phyloP scores from a whole-genome alignment of 805 yeast species.

The Sungouiella thailandica region DNA sequence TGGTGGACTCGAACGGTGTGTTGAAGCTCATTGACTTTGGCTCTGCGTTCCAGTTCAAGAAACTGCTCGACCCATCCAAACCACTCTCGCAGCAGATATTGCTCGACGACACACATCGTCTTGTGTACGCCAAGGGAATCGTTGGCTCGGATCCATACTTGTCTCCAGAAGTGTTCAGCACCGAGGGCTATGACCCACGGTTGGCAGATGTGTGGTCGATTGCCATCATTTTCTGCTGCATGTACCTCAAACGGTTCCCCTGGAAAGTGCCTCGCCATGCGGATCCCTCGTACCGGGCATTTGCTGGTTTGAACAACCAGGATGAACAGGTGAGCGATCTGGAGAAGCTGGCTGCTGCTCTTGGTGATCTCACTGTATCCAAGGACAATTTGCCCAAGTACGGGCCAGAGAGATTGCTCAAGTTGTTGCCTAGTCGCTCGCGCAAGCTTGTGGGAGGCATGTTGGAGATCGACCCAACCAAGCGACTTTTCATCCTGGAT shows the following conservation, averaged over 20 bases:
- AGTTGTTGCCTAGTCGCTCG: slow-evolving; percentile 65
- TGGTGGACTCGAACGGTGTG: slow-evolving; percentile 67
- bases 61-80: slow-evolving; percentile 28
- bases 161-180: slow-evolving; percentile 79
- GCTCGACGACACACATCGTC: slow-evolving; percentile 45
- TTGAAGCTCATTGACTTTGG: slow-evolving; percentile 92
- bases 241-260: slow-evolving; percentile 82
- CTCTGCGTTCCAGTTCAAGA: slow-evolving; percentile 77
- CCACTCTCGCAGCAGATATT: slow-evolving; percentile 1
- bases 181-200: slow-evolving; percentile 70
- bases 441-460: slow-evolving; percentile 58
- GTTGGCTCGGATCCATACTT: slow-evolving; percentile 96
- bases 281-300: slow-evolving; percentile 73
- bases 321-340: slow-evolving; percentile 9
- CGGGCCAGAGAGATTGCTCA: slow-evolving; percentile 71
- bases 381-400: slow-evolving; percentile 9
- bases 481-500: slow-evolving; percentile 56
- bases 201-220: slow-evolving; percentile 90
- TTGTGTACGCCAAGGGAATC: slow-evolving; percentile 67
- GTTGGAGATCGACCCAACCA: slow-evolving; percentile 55
- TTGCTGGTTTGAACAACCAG: slow-evolving; percentile 21
- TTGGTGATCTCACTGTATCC: slow-evolving; percentile 9
- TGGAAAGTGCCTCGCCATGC: slow-evolving; percentile 87
- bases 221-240: slow-evolving; percentile 89
- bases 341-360: slow-evolving; percentile 8